Evolutionary conservation across 2,329 filamentous ascomycete species (phyloP).

Genomic region (Parascedosporium putredinis): DNA sequence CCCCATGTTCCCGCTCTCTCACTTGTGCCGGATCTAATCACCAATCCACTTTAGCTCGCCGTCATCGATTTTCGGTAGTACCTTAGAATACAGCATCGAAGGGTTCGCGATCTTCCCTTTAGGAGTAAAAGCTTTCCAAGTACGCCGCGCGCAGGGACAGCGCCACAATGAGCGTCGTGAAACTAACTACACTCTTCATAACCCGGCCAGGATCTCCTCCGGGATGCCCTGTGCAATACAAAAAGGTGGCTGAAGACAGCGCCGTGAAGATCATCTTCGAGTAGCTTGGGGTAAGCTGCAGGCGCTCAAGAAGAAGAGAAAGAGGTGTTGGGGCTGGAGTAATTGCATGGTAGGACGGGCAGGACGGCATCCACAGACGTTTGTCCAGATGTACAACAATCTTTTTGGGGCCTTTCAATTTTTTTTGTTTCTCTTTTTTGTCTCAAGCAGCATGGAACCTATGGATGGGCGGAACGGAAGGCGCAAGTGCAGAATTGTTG

Average conservation of each 20-base stretch:
- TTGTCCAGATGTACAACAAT: neutral
- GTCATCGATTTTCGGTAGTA: constrained; percentile 36
- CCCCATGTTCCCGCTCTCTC: neutral
- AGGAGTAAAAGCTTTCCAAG: neutral
- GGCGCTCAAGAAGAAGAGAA: too few relatives aligned
- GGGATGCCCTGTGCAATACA: too few relatives aligned
- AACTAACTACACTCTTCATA: neutral
- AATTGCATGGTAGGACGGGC: too few relatives aligned
- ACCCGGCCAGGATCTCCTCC: too few relatives aligned
- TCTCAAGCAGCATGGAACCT: neutral
- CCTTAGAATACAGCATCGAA: neutral
- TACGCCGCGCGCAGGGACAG: neutral
- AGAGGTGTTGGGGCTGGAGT: too few relatives aligned
- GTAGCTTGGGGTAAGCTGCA: too few relatives aligned
- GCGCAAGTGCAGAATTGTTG: constrained; percentile 2
- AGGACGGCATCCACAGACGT: neutral
- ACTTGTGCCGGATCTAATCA: too few relatives aligned
- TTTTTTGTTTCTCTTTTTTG: constrained; percentile 8
- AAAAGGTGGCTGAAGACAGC: too few relatives aligned
- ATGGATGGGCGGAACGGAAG: neutral
- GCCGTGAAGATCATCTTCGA: too few relatives aligned
- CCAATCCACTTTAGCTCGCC: constrained; percentile 26
- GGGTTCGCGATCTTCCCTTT: neutral
- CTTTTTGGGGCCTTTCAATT: constrained; percentile 10
- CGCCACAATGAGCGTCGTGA: neutral